Evolutionary conservation across 768 basidiomycete species (phyloP).

Genomic region (Imleria badia): DNA sequence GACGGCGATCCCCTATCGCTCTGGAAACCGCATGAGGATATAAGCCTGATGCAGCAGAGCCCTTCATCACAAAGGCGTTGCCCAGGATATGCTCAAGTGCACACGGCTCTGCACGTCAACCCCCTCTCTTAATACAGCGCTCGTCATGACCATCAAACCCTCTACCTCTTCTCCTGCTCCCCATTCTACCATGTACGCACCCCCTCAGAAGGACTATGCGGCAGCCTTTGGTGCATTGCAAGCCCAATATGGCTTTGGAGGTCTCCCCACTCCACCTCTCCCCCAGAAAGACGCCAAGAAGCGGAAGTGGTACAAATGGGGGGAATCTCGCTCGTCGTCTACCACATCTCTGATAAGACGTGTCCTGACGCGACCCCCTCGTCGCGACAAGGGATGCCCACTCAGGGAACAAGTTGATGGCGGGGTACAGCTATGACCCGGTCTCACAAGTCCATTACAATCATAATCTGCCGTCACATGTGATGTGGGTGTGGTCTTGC

Average conservation of each 20-base stretch:
- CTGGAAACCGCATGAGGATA: too few species aligned
- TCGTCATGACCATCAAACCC: background rate
- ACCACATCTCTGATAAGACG: constrained; percentile 14
- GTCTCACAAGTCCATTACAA: too few species aligned
- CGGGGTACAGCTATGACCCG: background rate
- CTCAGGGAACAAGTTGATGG: background rate
- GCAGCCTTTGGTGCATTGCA: constrained; percentile 25
- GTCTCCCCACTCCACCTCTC: background rate
- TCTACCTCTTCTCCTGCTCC: background rate
- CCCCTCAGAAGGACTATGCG: constrained; percentile 22
- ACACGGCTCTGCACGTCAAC: background rate
- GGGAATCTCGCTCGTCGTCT: constrained; percentile 12
- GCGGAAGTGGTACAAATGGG: constrained; percentile 23
- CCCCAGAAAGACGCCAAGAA: background rate
- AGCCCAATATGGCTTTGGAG: constrained; percentile 20
- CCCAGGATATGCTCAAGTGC: too few species aligned
- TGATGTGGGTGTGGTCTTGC: background rate
- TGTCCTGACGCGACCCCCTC: background rate
- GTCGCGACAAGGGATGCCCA: background rate
- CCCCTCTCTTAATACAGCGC: background rate
- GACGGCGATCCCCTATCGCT: too few species aligned
- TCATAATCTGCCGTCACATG: background rate
- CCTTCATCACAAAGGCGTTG: too few species aligned
- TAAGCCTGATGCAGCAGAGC: too few species aligned
- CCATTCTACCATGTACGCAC: background rate